Percentiles rank a stretch among this genome's conserved stretches.
Conservation (phyloP, 805 yeast species). For the Yarrowia bubula region DNA sequence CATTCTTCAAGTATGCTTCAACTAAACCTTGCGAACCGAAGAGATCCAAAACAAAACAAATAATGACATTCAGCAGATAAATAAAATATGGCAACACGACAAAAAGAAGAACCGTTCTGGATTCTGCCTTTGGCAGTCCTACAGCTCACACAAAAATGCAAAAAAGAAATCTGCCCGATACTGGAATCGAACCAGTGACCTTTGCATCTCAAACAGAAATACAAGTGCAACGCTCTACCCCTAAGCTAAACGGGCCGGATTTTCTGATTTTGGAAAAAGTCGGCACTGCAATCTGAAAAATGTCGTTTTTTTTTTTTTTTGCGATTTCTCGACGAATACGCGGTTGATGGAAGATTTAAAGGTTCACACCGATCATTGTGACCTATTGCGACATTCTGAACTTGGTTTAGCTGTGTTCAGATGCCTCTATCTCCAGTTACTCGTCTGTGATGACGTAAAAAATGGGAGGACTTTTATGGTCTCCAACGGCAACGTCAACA, state of each 20-base stretch:
- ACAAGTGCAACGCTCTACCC: conserved; percentile 25
- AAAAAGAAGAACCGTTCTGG: background rate
- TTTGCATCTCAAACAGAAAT: conserved; percentile 18
- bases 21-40: too few species aligned
- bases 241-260: conserved; percentile 15
- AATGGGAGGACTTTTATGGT: too few species aligned
- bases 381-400: too few species aligned
- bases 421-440: too few species aligned
- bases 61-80: too few species aligned
- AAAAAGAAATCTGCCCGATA: conserved; percentile 9
- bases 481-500: too few species aligned
- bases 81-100: background rate
- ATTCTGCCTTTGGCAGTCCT: background rate
- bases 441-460: too few species aligned
- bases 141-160: background rate
- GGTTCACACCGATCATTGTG: too few species aligned
- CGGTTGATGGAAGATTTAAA: too few species aligned
- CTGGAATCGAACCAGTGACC: conserved; percentile 25
- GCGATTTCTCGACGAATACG: background rate
- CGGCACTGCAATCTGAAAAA: background rate
- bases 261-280: background rate
- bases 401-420: too few species aligned
- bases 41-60: too few species aligned
- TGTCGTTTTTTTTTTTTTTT: background rate
- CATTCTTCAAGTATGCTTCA: too few species aligned